A percentile compares a stretch with the other conserved stretches of the same genome.
phyloP scores from a whole-genome alignment of 1,284 basidiomycete genomes.

The Phlebopus sp. region DNA sequence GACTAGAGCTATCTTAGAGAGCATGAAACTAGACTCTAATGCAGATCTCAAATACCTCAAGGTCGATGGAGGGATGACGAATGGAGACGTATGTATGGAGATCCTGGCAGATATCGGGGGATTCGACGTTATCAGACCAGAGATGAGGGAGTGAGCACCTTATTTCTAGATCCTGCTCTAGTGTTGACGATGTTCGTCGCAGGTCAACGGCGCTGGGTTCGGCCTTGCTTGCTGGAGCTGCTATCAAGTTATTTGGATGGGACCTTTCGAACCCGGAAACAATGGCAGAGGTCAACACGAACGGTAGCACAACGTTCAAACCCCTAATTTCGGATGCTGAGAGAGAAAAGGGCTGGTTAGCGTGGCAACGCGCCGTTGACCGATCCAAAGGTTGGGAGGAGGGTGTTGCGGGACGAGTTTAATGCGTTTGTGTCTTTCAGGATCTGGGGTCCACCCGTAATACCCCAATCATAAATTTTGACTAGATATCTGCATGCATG shows the following conservation, averaged over 20 bases:
- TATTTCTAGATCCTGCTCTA: neutral
- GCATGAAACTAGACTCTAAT: conserved; percentile 85
- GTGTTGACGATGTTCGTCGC: conserved; percentile 7
- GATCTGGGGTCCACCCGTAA: neutral
- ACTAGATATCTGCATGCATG: conserved; percentile 1
- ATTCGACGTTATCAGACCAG: conserved; percentile 87
- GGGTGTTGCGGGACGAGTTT: conserved; percentile 42
- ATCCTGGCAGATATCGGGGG: conserved; percentile 92
- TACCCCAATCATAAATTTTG: neutral
- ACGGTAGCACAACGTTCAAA: conserved; percentile 72
- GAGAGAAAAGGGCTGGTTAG: conserved; percentile 62
- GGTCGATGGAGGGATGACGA: conserved; percentile 95
- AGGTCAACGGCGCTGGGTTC: conserved; percentile 96
- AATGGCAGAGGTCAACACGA: conserved; percentile 86
- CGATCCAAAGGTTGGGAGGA: conserved; percentile 79
- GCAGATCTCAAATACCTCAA: conserved; percentile 77
- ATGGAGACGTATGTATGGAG: conserved; percentile 87
- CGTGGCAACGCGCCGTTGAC: conserved; percentile 86
- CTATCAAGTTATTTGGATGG: conserved; percentile 93
- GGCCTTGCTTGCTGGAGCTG: conserved; percentile 91
- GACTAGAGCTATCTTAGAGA: conserved; percentile 91
- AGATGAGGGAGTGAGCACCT: conserved; percentile 89
- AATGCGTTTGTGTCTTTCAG: neutral
- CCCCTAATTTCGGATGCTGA: conserved; percentile 56
- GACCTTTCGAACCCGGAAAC: conserved; percentile 84